A percentile compares a stretch with the other conserved stretches of the same genome.
Evolutionary conservation across 495 filamentous ascomycete genomes (phyloP).

Genomic region (Neurospora discreta): DNA sequence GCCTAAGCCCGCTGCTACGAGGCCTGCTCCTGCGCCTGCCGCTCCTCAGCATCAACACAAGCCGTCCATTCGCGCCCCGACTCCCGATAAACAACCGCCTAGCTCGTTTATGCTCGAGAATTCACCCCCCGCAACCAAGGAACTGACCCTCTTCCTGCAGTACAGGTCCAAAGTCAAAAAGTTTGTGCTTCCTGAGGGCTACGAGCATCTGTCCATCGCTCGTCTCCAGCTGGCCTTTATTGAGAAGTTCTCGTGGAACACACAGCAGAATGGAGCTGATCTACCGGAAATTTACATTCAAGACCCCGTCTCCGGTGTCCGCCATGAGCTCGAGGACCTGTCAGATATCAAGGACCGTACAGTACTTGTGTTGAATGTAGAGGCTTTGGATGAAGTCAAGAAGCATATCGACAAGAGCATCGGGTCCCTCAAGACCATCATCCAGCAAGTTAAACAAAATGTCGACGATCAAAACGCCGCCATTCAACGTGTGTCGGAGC

Average conservation of each 20-base stretch:
- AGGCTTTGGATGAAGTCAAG: conserved; percentile 93
- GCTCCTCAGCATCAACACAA: background rate
- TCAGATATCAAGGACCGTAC: conserved; percentile 91
- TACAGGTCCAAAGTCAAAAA: conserved; percentile 97
- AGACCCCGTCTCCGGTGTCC: conserved; percentile 85
- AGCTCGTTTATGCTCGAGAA: conserved; percentile 41
- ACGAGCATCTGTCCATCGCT: conserved; percentile 70
- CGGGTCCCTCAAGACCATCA: conserved; percentile 62
- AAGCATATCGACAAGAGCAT: conserved; percentile 89
- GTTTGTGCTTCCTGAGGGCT: conserved; percentile 76
- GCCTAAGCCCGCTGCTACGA: conserved; percentile 13
- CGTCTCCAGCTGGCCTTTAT: conserved; percentile 95
- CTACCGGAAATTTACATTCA: conserved; percentile 97
- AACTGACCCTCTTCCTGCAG: conserved; percentile 91
- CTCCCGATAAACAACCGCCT: conserved; percentile 28
- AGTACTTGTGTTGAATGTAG: conserved; percentile 87
- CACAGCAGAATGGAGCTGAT: conserved; percentile 84
- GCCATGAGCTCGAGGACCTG: conserved; percentile 90
- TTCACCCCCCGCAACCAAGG: conserved; percentile 69
- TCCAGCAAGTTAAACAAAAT: conserved; percentile 69
- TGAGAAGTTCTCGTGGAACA: conserved; percentile 98
- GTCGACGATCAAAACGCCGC: conserved; percentile 68
- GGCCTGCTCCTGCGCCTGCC: conserved; percentile 3
- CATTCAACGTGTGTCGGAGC: conserved; percentile 80
- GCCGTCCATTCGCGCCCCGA: conserved; percentile 13